Evolutionary conservation across 148 eudicot genomes (phyloP), one percentile per base, ranked within the genome.

Genomic region (Chenopodium album): DNA sequence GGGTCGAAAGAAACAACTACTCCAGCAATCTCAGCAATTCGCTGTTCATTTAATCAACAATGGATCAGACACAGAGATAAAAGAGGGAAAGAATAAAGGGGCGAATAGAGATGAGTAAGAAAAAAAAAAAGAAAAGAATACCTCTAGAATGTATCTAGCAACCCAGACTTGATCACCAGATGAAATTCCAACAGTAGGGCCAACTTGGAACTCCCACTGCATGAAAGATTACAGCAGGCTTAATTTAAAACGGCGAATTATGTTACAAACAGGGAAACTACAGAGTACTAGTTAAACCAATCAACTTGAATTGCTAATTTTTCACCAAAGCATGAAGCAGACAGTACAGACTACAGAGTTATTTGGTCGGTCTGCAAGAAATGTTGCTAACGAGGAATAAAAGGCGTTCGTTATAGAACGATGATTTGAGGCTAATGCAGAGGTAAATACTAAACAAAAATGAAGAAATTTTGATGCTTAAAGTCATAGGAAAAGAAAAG

Each of bases 181-280:
- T 71, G 89, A 86, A 71, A 89, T 89, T 47, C 92, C 92, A 69
- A 88, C 82, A 74, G 85, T 41, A 26, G 90, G 92, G 1, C 92
- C 92, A 60, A 88, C 90, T 88, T 89, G 92, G 64, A 89, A 89
- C 50, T 89, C 90, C 92, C 92, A 89, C 92, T 87, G 47, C 26
- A 64, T 28, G 1, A 32, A 74, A 68, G 11, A 78, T 66, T 9
- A 56, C 10, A 62, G 71, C 50, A 71, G 11, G 29, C 56, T 31
- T 20, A 4, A 66, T 13, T 66, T 26, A 28, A 28, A 8, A 28
- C 31, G 12, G 68, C 8, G 20, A 59, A 59, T 19, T 17, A 59
- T 17, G 54, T 50, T 50, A 50, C 16, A 2, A 50, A 50, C 14
- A 12, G 14, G 54, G 54, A 50, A 50, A 50, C 54, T 10, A 50